phyloP scores from a whole-genome alignment of 1,284 basidiomycete genomes.

The Ustilago vetiveriae region DNA sequence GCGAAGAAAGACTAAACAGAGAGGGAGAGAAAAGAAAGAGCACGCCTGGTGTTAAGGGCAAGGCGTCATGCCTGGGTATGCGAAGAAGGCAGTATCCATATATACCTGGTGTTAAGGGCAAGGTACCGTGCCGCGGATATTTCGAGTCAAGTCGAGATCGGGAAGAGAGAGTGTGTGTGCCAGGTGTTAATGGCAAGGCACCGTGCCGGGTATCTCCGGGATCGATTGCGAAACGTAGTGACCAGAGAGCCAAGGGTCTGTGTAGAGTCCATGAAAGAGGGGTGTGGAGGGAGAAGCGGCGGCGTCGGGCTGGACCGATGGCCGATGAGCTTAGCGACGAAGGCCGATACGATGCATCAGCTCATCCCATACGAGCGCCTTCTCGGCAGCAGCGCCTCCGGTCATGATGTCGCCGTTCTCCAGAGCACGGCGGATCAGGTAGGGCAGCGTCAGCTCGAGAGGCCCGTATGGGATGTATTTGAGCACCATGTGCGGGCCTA shows the following conservation, averaged over 20 bases:
- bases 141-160: too few relatives aligned
- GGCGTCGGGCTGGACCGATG: too few relatives aligned
- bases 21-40: background rate
- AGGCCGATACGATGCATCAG: conserved; percentile 41
- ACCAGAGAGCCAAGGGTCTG: too few relatives aligned
- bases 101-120: conserved; percentile 39
- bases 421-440: conserved; percentile 78
- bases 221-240: background rate
- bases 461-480: conserved; percentile 62
- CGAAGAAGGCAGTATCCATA: conserved; percentile 5
- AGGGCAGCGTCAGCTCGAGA: conserved; percentile 74
- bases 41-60: conserved; percentile 46
- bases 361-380: conserved; percentile 42
- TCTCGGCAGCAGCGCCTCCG: conserved; percentile 70
- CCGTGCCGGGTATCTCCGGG: conserved; percentile 26
- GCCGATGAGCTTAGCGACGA: conserved; percentile 17
- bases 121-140: conserved; percentile 38
- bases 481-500: conserved; percentile 66
- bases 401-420: conserved; percentile 79
- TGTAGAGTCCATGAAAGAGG: too few relatives aligned
- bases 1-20: conserved; percentile 12
- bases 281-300: too few relatives aligned
- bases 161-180: conserved; percentile 8
- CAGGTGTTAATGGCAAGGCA: conserved; percentile 47
- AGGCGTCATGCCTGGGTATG: conserved; percentile 37